A percentile compares a stretch with the other conserved stretches of the same genome.
These are phyloP conservation scores for Phaeotremella fagi DNA, from an alignment of 768 basidiomycete genomes.

Conservation along the genomic window DNA sequence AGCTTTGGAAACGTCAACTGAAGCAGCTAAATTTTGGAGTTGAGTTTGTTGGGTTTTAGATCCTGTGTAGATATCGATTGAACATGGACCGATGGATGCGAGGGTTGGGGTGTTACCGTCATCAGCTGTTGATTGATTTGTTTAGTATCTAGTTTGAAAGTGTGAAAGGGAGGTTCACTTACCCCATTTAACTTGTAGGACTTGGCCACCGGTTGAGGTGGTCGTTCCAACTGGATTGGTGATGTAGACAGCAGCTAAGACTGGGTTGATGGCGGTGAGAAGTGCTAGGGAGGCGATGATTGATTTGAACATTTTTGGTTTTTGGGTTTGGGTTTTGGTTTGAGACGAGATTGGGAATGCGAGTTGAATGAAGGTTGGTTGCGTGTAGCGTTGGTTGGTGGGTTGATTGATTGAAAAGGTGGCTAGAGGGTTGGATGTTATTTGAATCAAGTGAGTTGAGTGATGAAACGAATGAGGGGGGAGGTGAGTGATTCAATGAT, in stretches of 20 bases:
- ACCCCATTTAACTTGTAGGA: slow-evolving; percentile 44
- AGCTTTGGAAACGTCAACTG: slow-evolving; percentile 44
- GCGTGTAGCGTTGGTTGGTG: neutral
- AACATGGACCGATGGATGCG: slow-evolving; percentile 33
- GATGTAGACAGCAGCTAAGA: slow-evolving; percentile 43
- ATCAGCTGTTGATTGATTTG: slow-evolving; percentile 27
- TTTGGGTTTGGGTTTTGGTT: neutral
- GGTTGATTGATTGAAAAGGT: too few species aligned
- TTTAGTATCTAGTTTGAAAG: neutral
- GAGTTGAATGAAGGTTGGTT: neutral
- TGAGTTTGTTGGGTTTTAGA: slow-evolving; percentile 37
- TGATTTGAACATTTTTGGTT: slow-evolving; percentile 28
- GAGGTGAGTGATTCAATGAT: too few species aligned
- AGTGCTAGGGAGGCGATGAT: slow-evolving; percentile 21
- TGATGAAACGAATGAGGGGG: too few species aligned
- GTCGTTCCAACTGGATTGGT: slow-evolving; percentile 39
- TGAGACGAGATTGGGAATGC: neutral
- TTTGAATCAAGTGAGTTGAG: too few species aligned
- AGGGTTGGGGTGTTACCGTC: slow-evolving; percentile 42
- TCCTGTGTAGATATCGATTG: slow-evolving; percentile 46
- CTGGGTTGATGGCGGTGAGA: slow-evolving; percentile 27
- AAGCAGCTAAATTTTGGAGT: slow-evolving; percentile 44
- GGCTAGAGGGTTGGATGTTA: too few species aligned
- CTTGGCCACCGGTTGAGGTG: slow-evolving; percentile 32
- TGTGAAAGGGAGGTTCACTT: slow-evolving; percentile 8